Conservation (phyloP, 352 stramenopile genomes). For the Globisporangium canariense region DNA sequence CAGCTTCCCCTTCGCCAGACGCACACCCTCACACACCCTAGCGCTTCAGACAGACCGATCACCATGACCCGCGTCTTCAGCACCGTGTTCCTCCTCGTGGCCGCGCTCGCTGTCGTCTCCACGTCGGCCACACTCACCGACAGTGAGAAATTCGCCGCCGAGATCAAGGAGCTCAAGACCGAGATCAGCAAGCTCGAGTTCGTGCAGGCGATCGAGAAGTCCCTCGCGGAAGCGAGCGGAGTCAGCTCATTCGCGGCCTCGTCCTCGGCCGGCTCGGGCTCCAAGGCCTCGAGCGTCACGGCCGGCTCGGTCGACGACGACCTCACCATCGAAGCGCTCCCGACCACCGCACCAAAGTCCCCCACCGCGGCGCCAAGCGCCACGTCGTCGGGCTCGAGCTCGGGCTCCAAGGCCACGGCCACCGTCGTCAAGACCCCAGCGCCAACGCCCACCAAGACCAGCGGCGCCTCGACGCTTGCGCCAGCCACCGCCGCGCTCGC, state of each 20-base stretch:
- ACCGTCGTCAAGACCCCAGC: neutral
- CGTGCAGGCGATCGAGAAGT: constrained; percentile 2
- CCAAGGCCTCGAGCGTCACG: neutral
- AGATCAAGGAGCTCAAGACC: constrained; percentile 3
- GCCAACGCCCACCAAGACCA: constrained; percentile 3
- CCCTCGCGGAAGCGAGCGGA: neutral
- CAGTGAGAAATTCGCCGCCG: constrained; percentile 2
- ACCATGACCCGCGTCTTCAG: constrained; percentile 12
- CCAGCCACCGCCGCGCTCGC: constrained; percentile 3
- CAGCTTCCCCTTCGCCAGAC: neutral
- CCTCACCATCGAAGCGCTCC: constrained; percentile 6
- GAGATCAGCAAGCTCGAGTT: constrained; percentile 12
- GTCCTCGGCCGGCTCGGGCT: constrained; percentile 7
- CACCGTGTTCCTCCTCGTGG: constrained; percentile 3
- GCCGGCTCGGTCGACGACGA: constrained; percentile 11
- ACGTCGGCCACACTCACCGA: neutral
- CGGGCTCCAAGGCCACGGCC: neutral
- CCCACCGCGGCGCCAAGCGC: constrained; percentile 1
- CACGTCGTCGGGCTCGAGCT: neutral
- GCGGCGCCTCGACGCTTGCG: constrained; percentile 10
- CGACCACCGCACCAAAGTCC: neutral
- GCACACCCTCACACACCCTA: neutral
- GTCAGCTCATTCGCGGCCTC: constrained; percentile 9
- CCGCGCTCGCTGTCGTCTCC: constrained; percentile 10
- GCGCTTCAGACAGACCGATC: no score